Percentiles rank a stretch among this genome's conserved stretches.
These are phyloP conservation scores for Hylodesmum podocarpum DNA, from an alignment of 306 rosid genomes.

Conservation along the genomic window DNA sequence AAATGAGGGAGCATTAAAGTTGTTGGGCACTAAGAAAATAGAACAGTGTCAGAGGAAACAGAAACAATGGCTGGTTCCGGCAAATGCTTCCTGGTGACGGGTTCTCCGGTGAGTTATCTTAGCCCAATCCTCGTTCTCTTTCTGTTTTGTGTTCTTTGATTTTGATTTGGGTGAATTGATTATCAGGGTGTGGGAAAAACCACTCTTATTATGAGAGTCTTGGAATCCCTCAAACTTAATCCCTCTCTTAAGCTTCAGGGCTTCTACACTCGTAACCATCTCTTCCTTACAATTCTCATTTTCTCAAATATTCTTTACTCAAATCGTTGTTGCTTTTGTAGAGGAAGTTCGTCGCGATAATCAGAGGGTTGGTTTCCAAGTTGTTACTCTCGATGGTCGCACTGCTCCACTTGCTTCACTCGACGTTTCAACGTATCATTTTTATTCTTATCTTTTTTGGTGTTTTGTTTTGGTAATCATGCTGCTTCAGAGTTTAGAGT, in stretches of 20 bases:
- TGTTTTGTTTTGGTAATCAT: not conserved
- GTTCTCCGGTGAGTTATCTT: slow-evolving; percentile 57
- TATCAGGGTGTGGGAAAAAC: slow-evolving; percentile 83
- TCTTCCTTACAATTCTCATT: not conserved
- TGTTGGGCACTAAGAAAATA: too few relatives aligned
- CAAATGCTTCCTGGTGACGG: slow-evolving; percentile 69
- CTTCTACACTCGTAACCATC: slow-evolving; percentile 66
- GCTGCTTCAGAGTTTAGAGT: slow-evolving; percentile 7
- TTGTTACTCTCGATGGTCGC: slow-evolving; percentile 77
- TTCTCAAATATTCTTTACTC: not conserved
- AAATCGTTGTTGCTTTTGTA: slow-evolving; percentile 24
- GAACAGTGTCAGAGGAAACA: not conserved
- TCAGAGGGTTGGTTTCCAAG: slow-evolving; percentile 75
- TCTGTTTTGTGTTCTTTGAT: not conserved
- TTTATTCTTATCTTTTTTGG: not conserved
- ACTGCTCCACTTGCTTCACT: slow-evolving; percentile 66
- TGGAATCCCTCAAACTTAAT: slow-evolving; percentile 56
- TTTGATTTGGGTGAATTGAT: not conserved
- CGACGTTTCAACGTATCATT: slow-evolving; percentile 52
- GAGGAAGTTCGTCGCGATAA: slow-evolving; percentile 67
- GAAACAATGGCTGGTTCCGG: slow-evolving; percentile 49
- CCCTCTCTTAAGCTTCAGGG: slow-evolving; percentile 73
- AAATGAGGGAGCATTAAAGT: too few relatives aligned
- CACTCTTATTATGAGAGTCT: slow-evolving; percentile 57
- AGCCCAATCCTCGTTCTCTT: not conserved